Evolutionary conservation across 148 eudicot genomes (phyloP).

Genomic region (Polygonum aviculare): DNA sequence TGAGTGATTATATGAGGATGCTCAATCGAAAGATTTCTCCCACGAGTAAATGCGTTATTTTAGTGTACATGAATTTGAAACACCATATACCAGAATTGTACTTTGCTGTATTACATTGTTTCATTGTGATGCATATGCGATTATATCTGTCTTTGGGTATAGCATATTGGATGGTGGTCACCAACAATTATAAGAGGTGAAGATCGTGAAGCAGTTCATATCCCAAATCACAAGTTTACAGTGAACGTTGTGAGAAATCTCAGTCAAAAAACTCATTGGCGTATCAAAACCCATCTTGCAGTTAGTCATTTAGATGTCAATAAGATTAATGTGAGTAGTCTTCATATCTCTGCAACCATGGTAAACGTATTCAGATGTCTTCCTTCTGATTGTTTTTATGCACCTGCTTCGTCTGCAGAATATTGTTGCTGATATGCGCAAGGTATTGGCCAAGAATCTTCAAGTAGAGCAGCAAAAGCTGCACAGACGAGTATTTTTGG

Average conservation of each 20-base stretch:
- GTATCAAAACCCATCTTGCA: conserved; percentile 84
- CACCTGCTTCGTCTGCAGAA: conserved; percentile 31
- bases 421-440: conserved; percentile 98
- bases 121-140: background rate
- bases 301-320: conserved; percentile 78
- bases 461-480: conserved; percentile 88
- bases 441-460: conserved; percentile 90
- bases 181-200: conserved; percentile 93
- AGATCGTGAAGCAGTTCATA: conserved; percentile 92
- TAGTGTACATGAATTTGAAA: background rate
- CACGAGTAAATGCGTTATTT: background rate
- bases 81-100: background rate
- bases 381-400: background rate
- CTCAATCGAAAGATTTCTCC: background rate
- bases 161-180: conserved; percentile 99
- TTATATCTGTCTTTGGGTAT: conserved; percentile 6
- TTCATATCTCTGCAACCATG: conserved; percentile 8
- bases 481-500: conserved; percentile 92
- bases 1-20: background rate
- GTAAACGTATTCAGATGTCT: conserved; percentile 5
- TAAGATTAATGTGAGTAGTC: conserved; percentile 66
- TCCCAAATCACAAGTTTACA: conserved; percentile 90
- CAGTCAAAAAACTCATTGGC: conserved; percentile 91
- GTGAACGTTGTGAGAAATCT: conserved; percentile 89
- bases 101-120: background rate